These are phyloP conservation scores for Vanrija humicola DNA, from an alignment of 1,284 basidiomycete genomes.

Conservation along the genomic window DNA sequence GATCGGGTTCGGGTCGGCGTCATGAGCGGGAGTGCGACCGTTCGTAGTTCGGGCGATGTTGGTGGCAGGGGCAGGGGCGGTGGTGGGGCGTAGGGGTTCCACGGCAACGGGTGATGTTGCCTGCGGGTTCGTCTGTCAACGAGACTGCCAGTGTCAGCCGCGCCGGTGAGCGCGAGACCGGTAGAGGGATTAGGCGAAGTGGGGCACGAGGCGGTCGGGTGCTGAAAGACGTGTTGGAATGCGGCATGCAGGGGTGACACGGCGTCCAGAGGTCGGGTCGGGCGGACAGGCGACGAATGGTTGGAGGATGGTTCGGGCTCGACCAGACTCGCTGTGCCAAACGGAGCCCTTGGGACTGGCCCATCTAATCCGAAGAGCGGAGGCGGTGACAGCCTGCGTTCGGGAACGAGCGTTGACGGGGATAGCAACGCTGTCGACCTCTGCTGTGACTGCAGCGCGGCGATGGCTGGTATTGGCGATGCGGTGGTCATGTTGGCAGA, in stretches of 20 bases:
- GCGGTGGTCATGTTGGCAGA: constrained; percentile 12
- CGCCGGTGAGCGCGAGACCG: background rate
- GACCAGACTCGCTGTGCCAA: background rate
- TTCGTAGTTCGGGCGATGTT: constrained; percentile 29
- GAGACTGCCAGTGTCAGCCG: background rate
- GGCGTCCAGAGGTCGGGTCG: background rate
- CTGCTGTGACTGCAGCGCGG: background rate
- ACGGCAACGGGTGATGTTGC: constrained; percentile 11
- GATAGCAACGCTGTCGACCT: constrained; percentile 10
- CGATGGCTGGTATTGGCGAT: background rate
- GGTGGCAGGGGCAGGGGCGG: constrained; percentile 19
- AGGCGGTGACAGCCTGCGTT: too few relatives aligned
- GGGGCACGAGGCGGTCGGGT: constrained; percentile 16
- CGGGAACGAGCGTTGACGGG: constrained; percentile 6
- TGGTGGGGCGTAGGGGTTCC: constrained; percentile 14
- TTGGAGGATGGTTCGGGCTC: constrained; percentile 10
- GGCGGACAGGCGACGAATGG: constrained; percentile 15
- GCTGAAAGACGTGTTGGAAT: constrained; percentile 8
- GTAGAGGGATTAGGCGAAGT: constrained; percentile 7
- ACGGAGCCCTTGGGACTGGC: background rate
- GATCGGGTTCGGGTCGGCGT: constrained; percentile 23
- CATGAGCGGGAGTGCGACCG: constrained; percentile 30
- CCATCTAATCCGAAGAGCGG: too few relatives aligned
- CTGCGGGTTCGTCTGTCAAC: constrained; percentile 9
- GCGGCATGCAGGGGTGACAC: constrained; percentile 2